Evolutionary conservation across 2,329 filamentous ascomycete species (phyloP), one percentile per base, ranked within the genome.

Genomic region (Anisogramma anomala): DNA sequence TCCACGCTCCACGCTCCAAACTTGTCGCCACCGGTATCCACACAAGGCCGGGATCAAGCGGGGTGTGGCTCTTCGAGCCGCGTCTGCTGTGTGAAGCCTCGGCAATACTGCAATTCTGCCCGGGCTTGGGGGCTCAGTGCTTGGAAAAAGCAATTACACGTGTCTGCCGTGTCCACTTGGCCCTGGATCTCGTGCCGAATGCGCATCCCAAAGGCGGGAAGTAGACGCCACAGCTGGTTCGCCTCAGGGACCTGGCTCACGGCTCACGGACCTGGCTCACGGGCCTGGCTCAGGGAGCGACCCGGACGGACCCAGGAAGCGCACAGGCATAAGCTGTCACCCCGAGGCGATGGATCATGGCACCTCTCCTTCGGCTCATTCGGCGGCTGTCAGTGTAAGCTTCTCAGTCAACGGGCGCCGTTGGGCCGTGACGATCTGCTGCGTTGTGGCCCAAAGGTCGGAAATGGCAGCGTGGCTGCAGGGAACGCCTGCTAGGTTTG

Each of bases 21-120:
- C 33, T n/a, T n/a, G 37, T 43, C 35, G 41, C 36, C 42, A 41
- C 42, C 34, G 34, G 44, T 41, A 44, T 44, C 44, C 44, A 47
- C 44, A 47, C 44, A 47, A 33, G 30, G 41, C 44, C 41, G 39
- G 41, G 41, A 34, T 33, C 27, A 39, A 23, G 37, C 22, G 37
- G n/a, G 20, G 20, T 28, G 14, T 9, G 37, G 44, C 22, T 23
- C 9, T 36, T 38, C 44, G 36, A 47, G 31, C 41, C 36, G 36
- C 41, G 36, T 40, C 15, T 32, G 30, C 15, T 32, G 30, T 18
- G 30, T 28, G 30, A 39, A 32, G 4, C n/a, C 15, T 30, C 27
- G 13, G 27, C n/a, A n/a, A n/a, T 30, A 28, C 43, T 32, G 39
- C 39, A 41, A 43, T 36, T 14, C 26, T 23, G 36, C 25, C 36